Evolutionary conservation across 1,139 yeast genomes (phyloP).

Genomic region (Candida tetrigidarum): DNA sequence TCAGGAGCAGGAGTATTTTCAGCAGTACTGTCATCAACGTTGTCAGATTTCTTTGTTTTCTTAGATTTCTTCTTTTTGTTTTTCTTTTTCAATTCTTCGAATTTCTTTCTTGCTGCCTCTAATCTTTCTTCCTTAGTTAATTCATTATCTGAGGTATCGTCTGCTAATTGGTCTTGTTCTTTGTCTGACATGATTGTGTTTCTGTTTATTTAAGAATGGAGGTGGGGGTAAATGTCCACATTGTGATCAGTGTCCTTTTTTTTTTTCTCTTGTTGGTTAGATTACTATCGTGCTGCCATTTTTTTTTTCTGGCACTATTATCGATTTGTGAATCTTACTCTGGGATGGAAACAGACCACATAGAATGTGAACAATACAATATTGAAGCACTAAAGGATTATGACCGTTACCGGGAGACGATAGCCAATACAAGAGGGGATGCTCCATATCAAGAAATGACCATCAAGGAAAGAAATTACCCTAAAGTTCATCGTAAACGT

Average conservation of each 20-base stretch:
- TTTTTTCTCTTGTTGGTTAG: background rate
- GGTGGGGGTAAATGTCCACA: background rate
- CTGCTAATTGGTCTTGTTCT: conserved; percentile 10
- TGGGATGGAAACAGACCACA: too few species aligned
- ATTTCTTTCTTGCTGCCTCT: conserved; percentile 67
- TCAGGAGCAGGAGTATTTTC: conserved; percentile 15
- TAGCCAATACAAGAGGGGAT: too few species aligned
- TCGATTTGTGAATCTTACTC: too few species aligned
- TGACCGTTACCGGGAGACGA: too few species aligned
- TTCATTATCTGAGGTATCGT: conserved; percentile 20
- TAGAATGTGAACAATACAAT: too few species aligned
- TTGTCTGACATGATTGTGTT: conserved; percentile 16
- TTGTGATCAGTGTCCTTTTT: background rate
- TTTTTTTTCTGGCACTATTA: too few species aligned
- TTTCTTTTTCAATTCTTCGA: conserved; percentile 66
- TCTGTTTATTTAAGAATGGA: too few species aligned
- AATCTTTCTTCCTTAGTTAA: conserved; percentile 57
- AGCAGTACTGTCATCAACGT: conserved; percentile 18
- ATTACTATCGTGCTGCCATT: too few species aligned
- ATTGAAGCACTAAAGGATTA: too few species aligned
- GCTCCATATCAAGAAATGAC: too few species aligned
- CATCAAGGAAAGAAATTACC: too few species aligned
- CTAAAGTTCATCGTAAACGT: too few species aligned
- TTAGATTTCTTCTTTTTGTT: conserved; percentile 48
- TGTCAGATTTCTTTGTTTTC: conserved; percentile 18